Base-by-base conservation (phyloP, 371 early-diverging fungal species). In the Vairimorpha apis region DNA sequence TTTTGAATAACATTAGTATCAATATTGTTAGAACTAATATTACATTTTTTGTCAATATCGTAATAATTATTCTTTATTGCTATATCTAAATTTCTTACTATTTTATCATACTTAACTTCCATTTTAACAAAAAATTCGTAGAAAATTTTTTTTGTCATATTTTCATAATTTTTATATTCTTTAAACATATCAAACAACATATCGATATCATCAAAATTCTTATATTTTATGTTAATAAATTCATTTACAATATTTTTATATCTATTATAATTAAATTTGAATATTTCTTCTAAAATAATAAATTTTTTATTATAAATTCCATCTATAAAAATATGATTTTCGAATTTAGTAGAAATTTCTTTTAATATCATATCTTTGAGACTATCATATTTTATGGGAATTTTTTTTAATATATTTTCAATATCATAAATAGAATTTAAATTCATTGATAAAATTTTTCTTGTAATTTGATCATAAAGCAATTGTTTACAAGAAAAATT, bases 261-360 rank as follows among this genome's bases (percentile, higher is more conserved):
- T 27, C 27, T 53, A 25, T 8, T 29, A 27, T 53, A 27, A 27
- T 23, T 16, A 29, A 14, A 7, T 53, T 21, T 16, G 27, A 53
- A 53, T 12, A 53, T 53, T 23, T 53, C 30, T 53, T 53, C 27
- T 53, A 53, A 53, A 53, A 23, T n/a, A n/a, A n/a, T n/a, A n/a
- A n/a, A 53, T 25, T 27, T 53, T 25, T 27, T 14, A 53, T 27
- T 25, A 27, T 8, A 14, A 25, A 25, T 25, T 53, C 27, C 30
- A 53, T 53, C 30, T 25, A 53, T 27, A 14, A 27, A 49, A n/a
- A 5, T 49, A n/a, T 10, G 5, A 10, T n/a, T 49, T 49, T 21
- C 4, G 12, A 23, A 29, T 27, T 27, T 29, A 29, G 8, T 53
- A 4, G 14, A 12, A 53, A 53, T 4, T 53, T 8, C 5, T 53